Evolutionary conservation across 306 rosid species (phyloP).

Genomic region (Boehmeria nivea): DNA sequence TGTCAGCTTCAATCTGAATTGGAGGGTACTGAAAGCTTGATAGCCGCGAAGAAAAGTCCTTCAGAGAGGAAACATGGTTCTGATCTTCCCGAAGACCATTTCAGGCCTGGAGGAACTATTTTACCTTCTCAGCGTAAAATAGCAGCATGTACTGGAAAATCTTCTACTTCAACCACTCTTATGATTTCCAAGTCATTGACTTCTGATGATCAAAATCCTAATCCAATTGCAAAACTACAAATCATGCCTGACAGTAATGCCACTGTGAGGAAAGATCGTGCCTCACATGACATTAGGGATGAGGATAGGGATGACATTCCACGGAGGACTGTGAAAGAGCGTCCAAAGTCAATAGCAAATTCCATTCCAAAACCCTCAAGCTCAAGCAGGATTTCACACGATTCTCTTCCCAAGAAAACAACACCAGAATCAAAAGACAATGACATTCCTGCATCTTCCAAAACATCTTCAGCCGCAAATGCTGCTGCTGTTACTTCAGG

Average conservation of each 20-base stretch:
- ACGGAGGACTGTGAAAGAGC: conserved; percentile 60
- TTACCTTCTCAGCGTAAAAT: conserved; percentile 37
- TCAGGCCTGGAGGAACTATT: conserved; percentile 40
- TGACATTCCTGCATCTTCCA: conserved; percentile 40
- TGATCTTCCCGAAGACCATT: conserved; percentile 45
- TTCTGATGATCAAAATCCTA: conserved; percentile 34
- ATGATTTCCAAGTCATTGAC: conserved; percentile 39
- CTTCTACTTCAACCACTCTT: conserved; percentile 38
- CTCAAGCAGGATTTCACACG: conserved; percentile 54
- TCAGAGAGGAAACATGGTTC: conserved; percentile 45
- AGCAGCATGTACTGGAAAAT: conserved; percentile 38
- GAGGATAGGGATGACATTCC: conserved; percentile 42
- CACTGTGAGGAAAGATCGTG: conserved; percentile 44
- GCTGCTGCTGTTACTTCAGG: conserved; percentile 36
- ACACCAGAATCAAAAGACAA: conserved; percentile 50
- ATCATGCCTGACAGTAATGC: conserved; percentile 39
- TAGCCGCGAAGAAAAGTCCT: conserved; percentile 33
- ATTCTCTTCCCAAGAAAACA: conserved; percentile 51
- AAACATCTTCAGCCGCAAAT: conserved; percentile 38
- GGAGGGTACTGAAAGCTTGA: conserved; percentile 46
- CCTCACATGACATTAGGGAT: conserved; percentile 43
- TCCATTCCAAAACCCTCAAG: conserved; percentile 40
- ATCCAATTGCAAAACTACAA: conserved; percentile 42
- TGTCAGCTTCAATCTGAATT: conserved; percentile 42
- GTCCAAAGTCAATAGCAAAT: conserved; percentile 43